Base-by-base conservation (phyloP, 805 yeast genomes). In the Metschnikowia koreensis region DNA sequence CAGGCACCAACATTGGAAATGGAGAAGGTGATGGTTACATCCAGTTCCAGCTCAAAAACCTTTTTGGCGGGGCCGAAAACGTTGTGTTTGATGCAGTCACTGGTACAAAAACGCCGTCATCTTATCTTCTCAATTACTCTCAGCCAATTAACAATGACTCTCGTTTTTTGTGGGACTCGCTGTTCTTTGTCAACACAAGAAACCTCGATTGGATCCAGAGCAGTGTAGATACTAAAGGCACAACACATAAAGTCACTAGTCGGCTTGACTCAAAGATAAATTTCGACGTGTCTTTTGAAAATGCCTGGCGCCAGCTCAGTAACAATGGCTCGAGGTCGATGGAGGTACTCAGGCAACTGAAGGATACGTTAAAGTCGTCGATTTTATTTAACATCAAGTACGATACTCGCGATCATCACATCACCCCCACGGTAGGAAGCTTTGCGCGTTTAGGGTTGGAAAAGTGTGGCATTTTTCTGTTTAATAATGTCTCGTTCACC, bases 1-100 rank as follows among this genome's bases (percentile, higher is more conserved):
- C 97, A 1, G 99, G 99, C 4, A 94, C 98, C 1, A 92, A 91
- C 67, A 81, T 94, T 7, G 98, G 98, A 1, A 93, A 94, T 64
- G 96, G 96, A 33, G 98, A 94, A 72, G 99, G 97, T 31, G 94
- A 89, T 64, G 98, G 97, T 1, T 91, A 92, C 63, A 77, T 90
- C 44, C 85, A 89, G 33, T 81, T 92, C 50, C 91, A 66, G 73
- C 60, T 79, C 64, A 74, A 74, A 48, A 81, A 81, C 59, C 62
- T 81, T 16, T 79, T 81, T 67, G 86, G 85, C 0, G 86, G 85
- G 9, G 84, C 79, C 3, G 86, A 81, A 56, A 67, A 66, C 37
- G 56, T 81, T 33, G 69, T 71, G 33, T 76, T 81, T 51, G 84
- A 81, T 61, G 83, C 82, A 46, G 63, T 74, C 7, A 66, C 79